These are phyloP conservation scores for Discostella stelligeroides DNA, from an alignment of 108 stramenopile species.

Conservation along the genomic window DNA sequence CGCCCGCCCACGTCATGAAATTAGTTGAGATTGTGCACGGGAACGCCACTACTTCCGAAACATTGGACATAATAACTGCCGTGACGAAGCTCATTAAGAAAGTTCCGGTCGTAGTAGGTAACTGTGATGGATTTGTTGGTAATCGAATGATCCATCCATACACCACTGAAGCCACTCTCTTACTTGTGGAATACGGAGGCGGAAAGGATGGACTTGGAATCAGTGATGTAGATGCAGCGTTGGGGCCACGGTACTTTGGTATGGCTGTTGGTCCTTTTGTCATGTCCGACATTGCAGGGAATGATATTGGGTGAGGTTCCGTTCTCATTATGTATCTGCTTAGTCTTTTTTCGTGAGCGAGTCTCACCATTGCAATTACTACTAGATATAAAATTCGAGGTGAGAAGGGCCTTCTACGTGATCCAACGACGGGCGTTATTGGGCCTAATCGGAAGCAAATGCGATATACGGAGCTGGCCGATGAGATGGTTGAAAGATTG, in stretches of 20 bases:
- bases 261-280: conserved; percentile 90
- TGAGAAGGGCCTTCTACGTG: conserved; percentile 69
- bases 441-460: conserved; percentile 58
- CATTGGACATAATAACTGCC: conserved; percentile 72
- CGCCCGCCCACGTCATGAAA: conserved; percentile 94
- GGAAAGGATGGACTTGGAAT: conserved; percentile 61
- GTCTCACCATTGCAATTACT: neutral
- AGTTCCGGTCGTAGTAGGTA: conserved; percentile 93
- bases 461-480: conserved; percentile 89
- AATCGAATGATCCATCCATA: conserved; percentile 95
- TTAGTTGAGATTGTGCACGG: conserved; percentile 93
- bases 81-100: conserved; percentile 90
- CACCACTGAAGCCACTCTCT: conserved; percentile 65
- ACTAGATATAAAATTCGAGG: conserved; percentile 72
- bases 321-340: neutral
- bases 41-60: conserved; percentile 55
- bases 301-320: conserved; percentile 81
- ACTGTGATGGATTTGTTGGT: conserved; percentile 98
- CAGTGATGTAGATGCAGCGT: conserved; percentile 72
- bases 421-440: conserved; percentile 48
- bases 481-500: conserved; percentile 78
- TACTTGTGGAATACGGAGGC: conserved; percentile 63
- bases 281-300: conserved; percentile 95
- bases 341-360: neutral
- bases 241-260: conserved; percentile 66